Percentiles rank a stretch among this genome's conserved stretches.
phyloP scores from a whole-genome alignment of 306 rosid species.

The Leucaena leucocephala region DNA sequence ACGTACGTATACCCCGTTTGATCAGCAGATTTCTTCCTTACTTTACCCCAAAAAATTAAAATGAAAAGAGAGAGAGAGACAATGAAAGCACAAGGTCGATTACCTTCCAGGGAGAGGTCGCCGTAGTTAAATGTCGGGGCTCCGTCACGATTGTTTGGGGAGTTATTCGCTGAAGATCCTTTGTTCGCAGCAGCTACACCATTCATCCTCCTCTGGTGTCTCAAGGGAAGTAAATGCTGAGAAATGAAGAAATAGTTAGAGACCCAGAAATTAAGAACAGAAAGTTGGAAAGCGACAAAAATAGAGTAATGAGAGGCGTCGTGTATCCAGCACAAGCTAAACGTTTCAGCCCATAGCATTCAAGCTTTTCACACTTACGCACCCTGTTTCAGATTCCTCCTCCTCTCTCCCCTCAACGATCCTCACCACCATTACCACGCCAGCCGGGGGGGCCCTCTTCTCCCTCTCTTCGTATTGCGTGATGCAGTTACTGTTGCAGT shows the following conservation, averaged over 20 bases:
- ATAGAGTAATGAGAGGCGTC: constrained; percentile 28
- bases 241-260: neutral
- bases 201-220: constrained; percentile 33
- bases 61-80: neutral
- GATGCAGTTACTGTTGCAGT: constrained; percentile 19
- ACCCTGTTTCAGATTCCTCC: neutral
- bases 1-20: neutral
- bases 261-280: neutral
- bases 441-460: constrained; percentile 7
- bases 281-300: constrained; percentile 19
- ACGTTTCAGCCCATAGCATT: constrained; percentile 19
- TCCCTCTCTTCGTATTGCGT: constrained; percentile 3
- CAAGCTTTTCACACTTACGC: constrained; percentile 29
- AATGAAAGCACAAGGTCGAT: neutral
- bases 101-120: neutral
- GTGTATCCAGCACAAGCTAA: constrained; percentile 21
- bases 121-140: neutral
- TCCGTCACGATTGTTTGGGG: neutral
- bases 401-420: neutral
- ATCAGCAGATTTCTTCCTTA: neutral
- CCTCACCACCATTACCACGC: constrained; percentile 35
- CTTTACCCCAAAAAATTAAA: neutral
- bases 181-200: neutral
- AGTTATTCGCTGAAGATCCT: neutral
- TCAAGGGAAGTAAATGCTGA: constrained; percentile 17